Percentiles rank a stretch among this genome's conserved stretches.
These are phyloP conservation scores for Penicillium sp. DNA, from an alignment of 2,329 filamentous ascomycete genomes.

Conservation along the genomic window DNA sequence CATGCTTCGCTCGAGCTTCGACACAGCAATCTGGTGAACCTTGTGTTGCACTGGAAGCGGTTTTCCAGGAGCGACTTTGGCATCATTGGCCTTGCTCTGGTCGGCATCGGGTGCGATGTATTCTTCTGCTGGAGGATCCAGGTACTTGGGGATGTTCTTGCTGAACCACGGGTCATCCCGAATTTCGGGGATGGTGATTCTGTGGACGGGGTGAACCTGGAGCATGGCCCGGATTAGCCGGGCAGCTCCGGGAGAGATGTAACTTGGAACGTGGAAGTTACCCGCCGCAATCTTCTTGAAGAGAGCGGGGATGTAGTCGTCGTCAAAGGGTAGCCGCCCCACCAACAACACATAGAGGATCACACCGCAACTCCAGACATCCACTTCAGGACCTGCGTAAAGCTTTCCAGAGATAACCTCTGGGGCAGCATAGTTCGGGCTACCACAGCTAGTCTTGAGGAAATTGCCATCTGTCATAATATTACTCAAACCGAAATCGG, in stretches of 20 bases:
- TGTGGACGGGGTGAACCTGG: conserved; percentile 89
- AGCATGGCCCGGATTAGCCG: conserved; percentile 85
- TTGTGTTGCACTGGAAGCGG: conserved; percentile 79
- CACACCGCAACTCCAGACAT: conserved; percentile 74
- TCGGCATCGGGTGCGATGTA: conserved; percentile 94
- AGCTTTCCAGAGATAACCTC: conserved; percentile 98
- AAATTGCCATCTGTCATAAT: conserved; percentile 99
- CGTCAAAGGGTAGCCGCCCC: conserved; percentile 82
- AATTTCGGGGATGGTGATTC: conserved; percentile 92
- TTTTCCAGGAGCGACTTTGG: conserved; percentile 76
- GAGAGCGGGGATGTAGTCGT: conserved; percentile 94
- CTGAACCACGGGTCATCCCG: conserved; percentile 92
- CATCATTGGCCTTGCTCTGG: conserved; percentile 84
- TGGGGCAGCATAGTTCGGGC: conserved; percentile 95
- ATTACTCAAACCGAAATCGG: conserved; percentile 96
- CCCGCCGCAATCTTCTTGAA: conserved; percentile 98
- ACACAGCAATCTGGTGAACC: conserved; percentile 86
- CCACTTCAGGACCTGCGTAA: conserved; percentile 95
- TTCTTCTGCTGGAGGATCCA: conserved; percentile 83
- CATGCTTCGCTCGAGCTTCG: conserved; percentile 97
- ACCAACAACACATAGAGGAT: conserved; percentile 66
- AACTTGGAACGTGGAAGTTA: conserved; percentile 86
- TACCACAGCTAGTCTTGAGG: conserved; percentile 96
- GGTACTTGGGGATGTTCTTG: conserved; percentile 80
- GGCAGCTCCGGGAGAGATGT: conserved; percentile 78